Percentiles rank a stretch among this genome's conserved stretches.
phyloP scores from a whole-genome alignment of 2,329 filamentous ascomycete species.

The Neofusicoccum kwambonambiense region DNA sequence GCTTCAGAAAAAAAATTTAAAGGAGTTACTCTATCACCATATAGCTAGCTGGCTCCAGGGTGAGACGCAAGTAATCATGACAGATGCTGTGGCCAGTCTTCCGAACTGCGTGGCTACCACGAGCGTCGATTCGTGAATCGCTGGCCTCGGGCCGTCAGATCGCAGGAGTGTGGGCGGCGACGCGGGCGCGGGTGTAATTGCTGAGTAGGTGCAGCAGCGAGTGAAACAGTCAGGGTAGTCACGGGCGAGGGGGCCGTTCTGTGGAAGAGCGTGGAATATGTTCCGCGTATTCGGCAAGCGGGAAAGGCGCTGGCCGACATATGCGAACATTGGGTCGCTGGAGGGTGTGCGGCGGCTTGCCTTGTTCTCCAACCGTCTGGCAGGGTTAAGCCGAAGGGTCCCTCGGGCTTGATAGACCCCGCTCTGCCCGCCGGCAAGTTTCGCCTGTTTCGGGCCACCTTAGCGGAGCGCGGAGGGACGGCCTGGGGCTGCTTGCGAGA shows the following conservation, averaged over 20 bases:
- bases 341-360: neutral
- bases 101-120: neutral
- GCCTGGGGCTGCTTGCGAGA: neutral
- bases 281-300: neutral
- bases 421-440: conserved; percentile 8
- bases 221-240: neutral
- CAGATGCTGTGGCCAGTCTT: neutral
- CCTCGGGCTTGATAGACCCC: conserved; percentile 10
- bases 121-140: neutral
- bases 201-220: neutral
- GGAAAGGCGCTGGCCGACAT: neutral
- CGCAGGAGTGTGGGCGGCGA: neutral
- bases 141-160: neutral
- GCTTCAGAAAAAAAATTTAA: too few relatives aligned
- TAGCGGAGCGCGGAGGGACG: neutral
- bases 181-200: neutral
- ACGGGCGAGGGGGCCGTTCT: neutral
- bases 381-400: neutral
- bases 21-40: too few relatives aligned
- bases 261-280: neutral
- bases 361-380: neutral
- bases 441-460: conserved; percentile 3
- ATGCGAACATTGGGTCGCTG: neutral
- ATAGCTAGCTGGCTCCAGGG: too few relatives aligned
- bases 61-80: too few relatives aligned